Evolutionary conservation across 23 red algal species (phyloP), one percentile per base, ranked within the genome.

Genomic region (Gracilariopsis chorda): DNA sequence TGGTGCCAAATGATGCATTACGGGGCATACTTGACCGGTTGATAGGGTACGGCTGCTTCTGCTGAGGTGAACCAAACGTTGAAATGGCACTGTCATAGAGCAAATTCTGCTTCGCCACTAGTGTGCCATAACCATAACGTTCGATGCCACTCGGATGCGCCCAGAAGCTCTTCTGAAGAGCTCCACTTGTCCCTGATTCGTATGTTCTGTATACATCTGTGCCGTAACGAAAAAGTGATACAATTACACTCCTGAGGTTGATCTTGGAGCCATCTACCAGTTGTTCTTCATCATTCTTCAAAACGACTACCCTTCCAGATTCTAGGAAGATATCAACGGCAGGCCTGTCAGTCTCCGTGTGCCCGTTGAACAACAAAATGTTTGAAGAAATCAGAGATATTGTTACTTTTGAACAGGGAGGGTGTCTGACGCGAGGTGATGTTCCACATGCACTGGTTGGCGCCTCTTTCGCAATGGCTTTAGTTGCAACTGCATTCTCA

Each of bases 381-480:
- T 5, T 70, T 14, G 34, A n/a, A 20, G 39, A 14, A 3, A 16
- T 33, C 34, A 70, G 43, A 42, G 34, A 41, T 37, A 70, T n/a
- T 3, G 34, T 70, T 42, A 70, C 63, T 70, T 70, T 70, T 14
- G 63, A 70, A n/a, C n/a, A n/a, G n/a, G n/a, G n/a, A n/a, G n/a
- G n/a, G n/a, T n/a, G n/a, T n/a, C n/a, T n/a, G n/a, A n/a, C n/a
- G n/a, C n/a, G n/a, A n/a, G n/a, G n/a, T n/a, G n/a, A n/a, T n/a
- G n/a, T n/a, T n/a, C n/a, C n/a, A n/a, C n/a, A n/a, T n/a, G n/a
- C n/a, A n/a, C n/a, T n/a, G n/a, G n/a, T n/a, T n/a, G n/a, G n/a
- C n/a, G n/a, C n/a, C n/a, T n/a, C n/a, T n/a, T n/a, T n/a, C n/a
- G n/a, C n/a, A n/a, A n/a, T n/a, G n/a, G n/a, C n/a, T n/a, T n/a